phyloP scores from a whole-genome alignment of 2,329 filamentous ascomycete genomes.

The Colletotrichum chlorophyti region DNA sequence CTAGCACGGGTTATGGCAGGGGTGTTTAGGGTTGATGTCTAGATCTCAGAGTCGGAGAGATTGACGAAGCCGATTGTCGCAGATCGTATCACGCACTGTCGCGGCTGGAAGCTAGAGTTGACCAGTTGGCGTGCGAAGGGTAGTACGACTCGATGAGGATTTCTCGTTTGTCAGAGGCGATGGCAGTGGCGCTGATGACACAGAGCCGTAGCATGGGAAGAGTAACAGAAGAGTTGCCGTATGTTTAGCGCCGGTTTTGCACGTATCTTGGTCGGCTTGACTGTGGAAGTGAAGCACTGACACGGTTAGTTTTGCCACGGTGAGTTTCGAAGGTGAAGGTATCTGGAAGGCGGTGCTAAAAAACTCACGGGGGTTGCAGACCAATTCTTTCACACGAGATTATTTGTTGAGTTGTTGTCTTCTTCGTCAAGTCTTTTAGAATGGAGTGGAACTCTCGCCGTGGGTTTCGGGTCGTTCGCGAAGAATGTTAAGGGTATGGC shows the following conservation, averaged over 20 bases:
- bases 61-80: slow-evolving; percentile 14
- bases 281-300: background rate
- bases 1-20: slow-evolving; percentile 1
- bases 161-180: background rate
- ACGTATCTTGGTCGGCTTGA: background rate
- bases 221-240: background rate
- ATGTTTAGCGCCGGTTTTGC: background rate
- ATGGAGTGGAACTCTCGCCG: background rate
- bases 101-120: background rate
- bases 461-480: background rate
- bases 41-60: background rate
- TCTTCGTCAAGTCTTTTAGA: background rate
- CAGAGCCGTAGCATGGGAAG: background rate
- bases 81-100: slow-evolving; percentile 14
- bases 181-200: too few species aligned
- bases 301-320: background rate
- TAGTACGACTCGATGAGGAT: background rate
- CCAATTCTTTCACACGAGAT: too few species aligned
- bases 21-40: background rate
- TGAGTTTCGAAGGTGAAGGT: background rate
- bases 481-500: background rate
- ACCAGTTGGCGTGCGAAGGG: background rate
- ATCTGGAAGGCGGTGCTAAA: background rate
- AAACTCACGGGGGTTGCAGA: too few species aligned
- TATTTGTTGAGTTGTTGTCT: too few species aligned